Conservation (phyloP, 495 filamentous ascomycete genomes). For the Tetracladium setigerum region DNA sequence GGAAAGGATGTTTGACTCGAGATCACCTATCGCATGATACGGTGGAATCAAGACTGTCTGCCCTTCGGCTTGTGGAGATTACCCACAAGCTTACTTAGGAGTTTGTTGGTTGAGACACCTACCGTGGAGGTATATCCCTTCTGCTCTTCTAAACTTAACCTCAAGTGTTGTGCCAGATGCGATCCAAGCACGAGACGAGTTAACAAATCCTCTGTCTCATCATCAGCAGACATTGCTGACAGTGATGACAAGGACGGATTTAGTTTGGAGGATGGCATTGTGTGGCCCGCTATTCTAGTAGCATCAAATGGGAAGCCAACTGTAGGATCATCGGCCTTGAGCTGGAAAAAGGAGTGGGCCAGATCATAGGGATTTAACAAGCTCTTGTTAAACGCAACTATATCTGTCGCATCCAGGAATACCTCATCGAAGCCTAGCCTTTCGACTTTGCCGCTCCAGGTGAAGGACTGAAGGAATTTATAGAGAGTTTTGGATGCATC, state of each 20-base stretch:
- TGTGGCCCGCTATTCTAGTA: slow-evolving; percentile 48
- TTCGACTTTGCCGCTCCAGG: slow-evolving; percentile 71
- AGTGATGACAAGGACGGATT: not conserved
- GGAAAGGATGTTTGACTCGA: slow-evolving; percentile 42
- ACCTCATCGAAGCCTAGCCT: slow-evolving; percentile 82
- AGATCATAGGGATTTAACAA: slow-evolving; percentile 62
- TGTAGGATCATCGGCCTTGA: slow-evolving; percentile 69
- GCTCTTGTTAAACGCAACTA: slow-evolving; percentile 69
- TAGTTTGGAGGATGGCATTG: slow-evolving; percentile 25
- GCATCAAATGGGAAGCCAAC: slow-evolving; percentile 74
- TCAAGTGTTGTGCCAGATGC: slow-evolving; percentile 67
- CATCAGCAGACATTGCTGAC: not conserved
- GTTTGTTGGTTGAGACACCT: slow-evolving; percentile 81
- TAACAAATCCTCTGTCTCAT: slow-evolving; percentile 26
- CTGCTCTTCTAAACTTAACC: slow-evolving; percentile 62
- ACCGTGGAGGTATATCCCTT: slow-evolving; percentile 80
- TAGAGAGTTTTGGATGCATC: slow-evolving; percentile 79
- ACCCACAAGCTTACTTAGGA: slow-evolving; percentile 78
- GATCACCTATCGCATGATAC: slow-evolving; percentile 24
- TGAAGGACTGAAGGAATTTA: slow-evolving; percentile 54
- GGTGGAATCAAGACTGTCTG: slow-evolving; percentile 77
- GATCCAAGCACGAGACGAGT: slow-evolving; percentile 59
- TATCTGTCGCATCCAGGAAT: slow-evolving; percentile 70
- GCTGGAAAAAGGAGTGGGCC: slow-evolving; percentile 65
- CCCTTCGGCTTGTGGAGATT: slow-evolving; percentile 74